These are phyloP conservation scores for Galeopsis tetrahit DNA, from an alignment of 257 asterid species.

Conservation along the genomic window DNA sequence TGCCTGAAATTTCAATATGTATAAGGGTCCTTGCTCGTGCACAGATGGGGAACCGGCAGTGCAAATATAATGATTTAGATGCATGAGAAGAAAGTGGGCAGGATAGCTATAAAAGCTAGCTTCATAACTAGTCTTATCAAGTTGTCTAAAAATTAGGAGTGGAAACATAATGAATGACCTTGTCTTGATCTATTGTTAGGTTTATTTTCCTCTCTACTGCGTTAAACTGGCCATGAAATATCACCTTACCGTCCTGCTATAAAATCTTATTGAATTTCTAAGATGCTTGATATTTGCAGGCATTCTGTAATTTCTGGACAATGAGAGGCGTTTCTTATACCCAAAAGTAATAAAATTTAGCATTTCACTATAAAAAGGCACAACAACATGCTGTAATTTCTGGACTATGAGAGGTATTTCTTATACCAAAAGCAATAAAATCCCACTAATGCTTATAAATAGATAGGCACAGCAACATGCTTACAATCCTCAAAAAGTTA, in stretches of 20 bases:
- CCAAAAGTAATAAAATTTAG: too few relatives aligned
- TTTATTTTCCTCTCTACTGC: not conserved
- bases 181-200: not conserved
- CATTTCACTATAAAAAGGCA: too few relatives aligned
- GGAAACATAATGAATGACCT: slow-evolving; percentile 9
- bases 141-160: not conserved
- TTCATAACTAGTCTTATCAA: not conserved
- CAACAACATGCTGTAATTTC: too few relatives aligned
- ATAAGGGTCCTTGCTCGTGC: not conserved
- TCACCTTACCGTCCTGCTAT: not conserved
- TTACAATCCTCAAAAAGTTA: too few relatives aligned
- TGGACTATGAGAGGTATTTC: too few relatives aligned
- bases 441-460: too few relatives aligned
- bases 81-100: slow-evolving; percentile 14
- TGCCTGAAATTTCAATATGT: not conserved
- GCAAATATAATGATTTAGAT: not conserved
- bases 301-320: too few relatives aligned
- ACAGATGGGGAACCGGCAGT: not conserved
- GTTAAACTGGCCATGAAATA: not conserved
- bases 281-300: not conserved
- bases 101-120: slow-evolving; percentile 11
- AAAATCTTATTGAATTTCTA: slow-evolving; percentile 9
- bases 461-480: too few relatives aligned
- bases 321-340: too few relatives aligned
- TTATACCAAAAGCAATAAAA: too few relatives aligned